A percentile compares a stretch with the other conserved stretches of the same genome.
Evolutionary conservation across 164 flowering plant genomes (phyloP).

Genomic region (Tetrastigma voinierianum): DNA sequence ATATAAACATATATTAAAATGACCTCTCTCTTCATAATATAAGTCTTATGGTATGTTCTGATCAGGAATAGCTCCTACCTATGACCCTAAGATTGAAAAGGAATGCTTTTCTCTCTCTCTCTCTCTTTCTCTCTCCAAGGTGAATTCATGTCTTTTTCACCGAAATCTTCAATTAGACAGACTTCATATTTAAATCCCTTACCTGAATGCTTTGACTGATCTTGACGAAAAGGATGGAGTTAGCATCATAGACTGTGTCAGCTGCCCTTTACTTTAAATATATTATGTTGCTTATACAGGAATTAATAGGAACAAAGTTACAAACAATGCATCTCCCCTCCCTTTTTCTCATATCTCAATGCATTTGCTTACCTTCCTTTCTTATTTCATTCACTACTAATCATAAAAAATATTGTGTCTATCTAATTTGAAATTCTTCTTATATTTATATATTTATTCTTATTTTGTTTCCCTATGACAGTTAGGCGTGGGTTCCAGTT

Average conservation of each 20-base stretch:
- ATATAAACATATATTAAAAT: conserved; percentile 3
- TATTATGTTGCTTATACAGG: background rate
- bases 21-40: background rate
- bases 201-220: conserved; percentile 43
- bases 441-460: no score
- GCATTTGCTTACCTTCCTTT: no score
- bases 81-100: conserved; percentile 18
- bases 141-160: conserved; percentile 40
- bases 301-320: no score
- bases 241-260: conserved; percentile 31
- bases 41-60: background rate
- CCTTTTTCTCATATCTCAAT: no score
- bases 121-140: conserved; percentile 14
- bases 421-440: no score
- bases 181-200: conserved; percentile 13
- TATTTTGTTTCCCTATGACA: no score
- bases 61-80: conserved; percentile 3
- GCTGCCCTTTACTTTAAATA: conserved; percentile 10
- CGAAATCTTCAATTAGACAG: conserved; percentile 34
- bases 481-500: no score
- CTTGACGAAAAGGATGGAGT: conserved; percentile 34
- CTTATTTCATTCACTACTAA: no score
- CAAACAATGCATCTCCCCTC: no score
- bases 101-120: conserved; percentile 26
- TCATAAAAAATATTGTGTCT: no score